These are phyloP conservation scores for Tolypocladium endophyticum DNA, from an alignment of 2,329 filamentous ascomycete species.

Conservation along the genomic window DNA sequence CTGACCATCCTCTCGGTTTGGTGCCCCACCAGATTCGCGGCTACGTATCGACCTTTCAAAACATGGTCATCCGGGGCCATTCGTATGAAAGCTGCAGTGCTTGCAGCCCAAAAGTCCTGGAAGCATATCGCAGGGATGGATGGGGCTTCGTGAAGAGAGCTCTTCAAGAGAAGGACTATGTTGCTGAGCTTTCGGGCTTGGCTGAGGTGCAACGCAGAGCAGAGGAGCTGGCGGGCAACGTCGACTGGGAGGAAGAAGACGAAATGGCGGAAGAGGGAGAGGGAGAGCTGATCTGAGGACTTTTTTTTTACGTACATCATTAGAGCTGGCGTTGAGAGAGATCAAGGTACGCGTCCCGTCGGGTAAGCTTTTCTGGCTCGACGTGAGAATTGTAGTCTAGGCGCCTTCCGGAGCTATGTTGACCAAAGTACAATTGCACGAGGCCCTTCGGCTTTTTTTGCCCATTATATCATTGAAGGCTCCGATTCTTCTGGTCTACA, in stretches of 20 bases:
- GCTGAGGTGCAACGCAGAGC: constrained; percentile 58
- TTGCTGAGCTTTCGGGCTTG: constrained; percentile 64
- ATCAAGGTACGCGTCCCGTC: neutral
- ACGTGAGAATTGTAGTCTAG: neutral
- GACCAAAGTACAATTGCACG: neutral
- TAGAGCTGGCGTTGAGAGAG: neutral
- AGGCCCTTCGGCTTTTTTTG: neutral
- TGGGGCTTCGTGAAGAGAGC: constrained; percentile 73
- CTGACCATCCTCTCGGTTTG: constrained; percentile 52
- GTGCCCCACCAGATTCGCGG: constrained; percentile 76
- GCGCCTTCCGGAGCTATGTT: neutral
- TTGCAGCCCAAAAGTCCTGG: constrained; percentile 60
- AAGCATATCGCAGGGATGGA: constrained; percentile 54
- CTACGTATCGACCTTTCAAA: constrained; percentile 64
- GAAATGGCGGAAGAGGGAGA: constrained; percentile 39
- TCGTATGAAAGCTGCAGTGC: constrained; percentile 76
- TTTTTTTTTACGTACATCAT: neutral
- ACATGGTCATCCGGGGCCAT: constrained; percentile 60
- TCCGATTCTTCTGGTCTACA: no score
- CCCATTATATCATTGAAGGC: no score
- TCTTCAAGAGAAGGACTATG: constrained; percentile 64
- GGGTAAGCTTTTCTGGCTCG: neutral
- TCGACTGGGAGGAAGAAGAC: constrained; percentile 54
- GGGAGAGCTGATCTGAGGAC: constrained; percentile 36
- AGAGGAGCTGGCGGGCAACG: constrained; percentile 36